Evolutionary conservation across 2,329 filamentous ascomycete species (phyloP), one percentile per base, ranked within the genome.

Genomic region (Penicillium hordei): DNA sequence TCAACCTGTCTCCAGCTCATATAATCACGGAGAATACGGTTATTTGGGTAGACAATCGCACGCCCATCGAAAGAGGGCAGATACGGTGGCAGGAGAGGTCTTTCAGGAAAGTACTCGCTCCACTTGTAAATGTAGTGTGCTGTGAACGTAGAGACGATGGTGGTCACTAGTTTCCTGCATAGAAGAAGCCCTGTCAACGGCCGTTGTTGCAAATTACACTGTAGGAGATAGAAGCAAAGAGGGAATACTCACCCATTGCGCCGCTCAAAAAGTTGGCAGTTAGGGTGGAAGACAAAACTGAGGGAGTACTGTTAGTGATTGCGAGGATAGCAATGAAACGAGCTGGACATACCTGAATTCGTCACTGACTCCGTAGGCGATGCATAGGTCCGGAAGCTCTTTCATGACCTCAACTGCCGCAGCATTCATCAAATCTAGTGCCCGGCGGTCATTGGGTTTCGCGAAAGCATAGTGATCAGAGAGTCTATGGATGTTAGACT

Each of bases 1-100:
- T 99, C 94, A 43, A 90, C 94, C 75, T 99, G 94, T 66, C 94
- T 85, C 94, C 94, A 99, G 72, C 90, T 93, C 82, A 99, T 86
- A 74, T 99, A 99, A 77, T 99, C 94, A 27, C 93, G 83, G 64
- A 99, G 76, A 72, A 96, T 95, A 67, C 84, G 82, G 7, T 89
- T 82, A 55, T 85, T 90, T 0, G 94, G 94, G 76, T 97, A 99
- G 71, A 89, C 87, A 4, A 99, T 92, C 17, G 92, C 92, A 50
- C 94, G 83, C 0, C 93, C 93, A 74, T 99, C 94, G 70, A 99
- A 99, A 6, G 89, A 93, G 0, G 94, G 94, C 13, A 96, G 78
- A 5, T 68, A 70, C 1, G 91, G 90, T 5, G 87, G 78, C 13
- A 87, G 84, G 33, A 97, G 79, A 5, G 86, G 84, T 19, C 78